These are phyloP conservation scores for Mortierella antarctica DNA, from an alignment of 192 early-diverging fungal species.

Conservation along the genomic window DNA sequence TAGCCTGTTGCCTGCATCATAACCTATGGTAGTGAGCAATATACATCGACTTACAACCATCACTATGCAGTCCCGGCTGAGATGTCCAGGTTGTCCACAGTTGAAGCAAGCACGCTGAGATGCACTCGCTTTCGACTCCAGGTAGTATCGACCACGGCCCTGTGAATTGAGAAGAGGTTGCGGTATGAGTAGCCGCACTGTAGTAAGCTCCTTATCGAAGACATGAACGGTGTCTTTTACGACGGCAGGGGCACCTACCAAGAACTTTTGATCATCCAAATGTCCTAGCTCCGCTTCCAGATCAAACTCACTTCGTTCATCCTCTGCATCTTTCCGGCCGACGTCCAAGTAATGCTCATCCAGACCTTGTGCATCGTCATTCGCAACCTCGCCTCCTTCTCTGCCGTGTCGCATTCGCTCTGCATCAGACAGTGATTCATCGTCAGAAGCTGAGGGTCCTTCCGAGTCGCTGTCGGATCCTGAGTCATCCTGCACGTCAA, in stretches of 20 bases:
- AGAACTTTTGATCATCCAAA: slow-evolving; percentile 32
- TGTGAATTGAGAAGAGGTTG: neutral
- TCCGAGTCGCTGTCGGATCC: neutral
- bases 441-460: neutral
- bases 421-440: neutral
- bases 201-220: no score
- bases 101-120: slow-evolving; percentile 6
- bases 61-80: slow-evolving; percentile 10
- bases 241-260: slow-evolving; percentile 4
- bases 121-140: slow-evolving; percentile 10
- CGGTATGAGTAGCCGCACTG: no score
- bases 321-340: neutral
- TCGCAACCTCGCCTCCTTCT: neutral
- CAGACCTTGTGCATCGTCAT: slow-evolving; percentile 28
- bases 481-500: neutral
- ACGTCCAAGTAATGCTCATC: slow-evolving; percentile 2
- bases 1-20: no score
- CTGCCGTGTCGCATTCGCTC: neutral
- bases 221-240: no score
- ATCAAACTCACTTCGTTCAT: slow-evolving; percentile 10
- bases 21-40: no score
- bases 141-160: slow-evolving; percentile 38
- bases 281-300: slow-evolving; percentile 28
- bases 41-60: slow-evolving; percentile 1
- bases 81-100: slow-evolving; percentile 21